Conservation (phyloP, 768 basidiomycete species). For the Candolleomyces efflorescens region DNA sequence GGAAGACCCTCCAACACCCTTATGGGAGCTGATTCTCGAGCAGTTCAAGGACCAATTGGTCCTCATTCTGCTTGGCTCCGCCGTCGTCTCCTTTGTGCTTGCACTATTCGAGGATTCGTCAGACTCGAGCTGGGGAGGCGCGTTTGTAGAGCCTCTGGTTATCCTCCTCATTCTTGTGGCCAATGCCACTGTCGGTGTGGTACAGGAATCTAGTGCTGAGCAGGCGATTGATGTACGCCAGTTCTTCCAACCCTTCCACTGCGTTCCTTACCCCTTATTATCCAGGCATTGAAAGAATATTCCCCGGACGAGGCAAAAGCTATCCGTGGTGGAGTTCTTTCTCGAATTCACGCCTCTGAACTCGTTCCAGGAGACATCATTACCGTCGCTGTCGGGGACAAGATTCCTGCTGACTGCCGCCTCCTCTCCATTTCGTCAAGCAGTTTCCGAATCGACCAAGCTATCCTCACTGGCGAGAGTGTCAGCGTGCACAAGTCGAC, state of each 20-base stretch:
- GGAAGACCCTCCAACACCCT: conserved; percentile 84
- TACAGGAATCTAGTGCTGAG: conserved; percentile 96
- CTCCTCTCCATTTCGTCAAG: conserved; percentile 87
- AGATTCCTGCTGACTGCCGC: conserved; percentile 92
- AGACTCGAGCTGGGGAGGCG: conserved; percentile 63
- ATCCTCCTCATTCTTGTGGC: conserved; percentile 95
- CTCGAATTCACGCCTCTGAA: conserved; percentile 77
- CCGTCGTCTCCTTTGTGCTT: conserved; percentile 88
- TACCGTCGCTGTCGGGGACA: conserved; percentile 89
- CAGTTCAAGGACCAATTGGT: conserved; percentile 99
- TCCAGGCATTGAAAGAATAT: conserved; percentile 91
- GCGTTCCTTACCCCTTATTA: conserved; percentile 6
- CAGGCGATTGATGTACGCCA: conserved; percentile 90
- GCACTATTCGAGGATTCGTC: conserved; percentile 77
- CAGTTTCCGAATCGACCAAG: conserved; percentile 94
- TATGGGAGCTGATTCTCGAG: conserved; percentile 95
- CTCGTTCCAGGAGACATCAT: conserved; percentile 96
- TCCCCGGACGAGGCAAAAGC: conserved; percentile 96
- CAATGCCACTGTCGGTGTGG: conserved; percentile 96
- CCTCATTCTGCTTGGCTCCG: conserved; percentile 91
- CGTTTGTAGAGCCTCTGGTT: conserved; percentile 93
- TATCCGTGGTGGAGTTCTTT: conserved; percentile 63
- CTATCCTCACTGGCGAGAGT: conserved; percentile 94
- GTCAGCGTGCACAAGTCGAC: conserved; percentile 80
- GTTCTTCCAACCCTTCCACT: background rate